Percentiles rank a stretch among this genome's conserved stretches.
These are phyloP conservation scores for Myrmaecium sp. DNA, from an alignment of 2,329 filamentous ascomycete species.

Conservation along the genomic window DNA sequence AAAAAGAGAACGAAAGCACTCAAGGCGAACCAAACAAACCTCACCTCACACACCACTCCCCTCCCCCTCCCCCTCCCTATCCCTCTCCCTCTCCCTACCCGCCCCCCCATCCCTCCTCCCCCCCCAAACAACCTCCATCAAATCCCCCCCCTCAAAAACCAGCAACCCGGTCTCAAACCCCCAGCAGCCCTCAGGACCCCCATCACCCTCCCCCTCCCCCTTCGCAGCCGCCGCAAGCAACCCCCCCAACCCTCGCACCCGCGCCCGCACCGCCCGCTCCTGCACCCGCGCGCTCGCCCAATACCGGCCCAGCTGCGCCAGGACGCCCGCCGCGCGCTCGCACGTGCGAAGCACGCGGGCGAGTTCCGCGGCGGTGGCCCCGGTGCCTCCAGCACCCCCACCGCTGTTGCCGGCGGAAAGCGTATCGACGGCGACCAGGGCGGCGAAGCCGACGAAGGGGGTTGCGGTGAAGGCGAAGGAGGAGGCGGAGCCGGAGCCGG, in stretches of 20 bases:
- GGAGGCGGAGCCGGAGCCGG: slow-evolving; percentile 11
- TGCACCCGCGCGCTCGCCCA: slow-evolving; percentile 44
- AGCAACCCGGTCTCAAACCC: too few species aligned
- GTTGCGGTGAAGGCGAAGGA: slow-evolving; percentile 30
- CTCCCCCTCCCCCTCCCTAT: too few species aligned
- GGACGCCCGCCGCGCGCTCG: slow-evolving; percentile 32
- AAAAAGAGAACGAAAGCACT: too few species aligned
- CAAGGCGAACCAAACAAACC: too few species aligned
- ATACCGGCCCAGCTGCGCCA: slow-evolving; percentile 38
- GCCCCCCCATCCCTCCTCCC: too few species aligned
- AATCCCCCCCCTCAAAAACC: too few species aligned
- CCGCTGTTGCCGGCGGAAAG: slow-evolving; percentile 40
- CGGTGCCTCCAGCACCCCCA: slow-evolving; percentile 8
- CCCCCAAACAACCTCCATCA: too few species aligned
- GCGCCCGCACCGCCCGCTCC: slow-evolving; percentile 30
- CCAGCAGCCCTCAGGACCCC: slow-evolving; percentile 19
- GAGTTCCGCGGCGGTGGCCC: slow-evolving; percentile 28
- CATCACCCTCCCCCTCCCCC: slow-evolving; percentile 19
- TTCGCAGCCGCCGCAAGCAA: slow-evolving; percentile 20
- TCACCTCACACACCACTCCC: too few species aligned
- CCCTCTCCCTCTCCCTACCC: too few species aligned
- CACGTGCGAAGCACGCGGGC: slow-evolving; percentile 37
- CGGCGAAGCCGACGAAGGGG: slow-evolving; percentile 46
- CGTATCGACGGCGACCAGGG: slow-evolving; percentile 49
- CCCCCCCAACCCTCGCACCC: slow-evolving; percentile 28